Evolutionary conservation across 2,329 filamentous ascomycete species (phyloP).

Genomic region (Sporothrix variecibatus): DNA sequence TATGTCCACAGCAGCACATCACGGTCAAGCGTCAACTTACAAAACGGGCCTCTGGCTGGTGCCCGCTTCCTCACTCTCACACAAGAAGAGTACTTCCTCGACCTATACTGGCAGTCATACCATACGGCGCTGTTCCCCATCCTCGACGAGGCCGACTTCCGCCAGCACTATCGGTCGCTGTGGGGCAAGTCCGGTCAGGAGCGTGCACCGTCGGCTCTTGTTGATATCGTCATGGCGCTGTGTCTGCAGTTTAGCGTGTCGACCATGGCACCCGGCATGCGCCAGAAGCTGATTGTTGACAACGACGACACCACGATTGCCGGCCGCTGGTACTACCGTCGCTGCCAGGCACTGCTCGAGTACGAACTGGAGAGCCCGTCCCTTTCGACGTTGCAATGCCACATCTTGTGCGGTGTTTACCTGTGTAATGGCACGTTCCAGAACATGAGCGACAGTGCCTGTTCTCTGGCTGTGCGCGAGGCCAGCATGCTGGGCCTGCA

Average conservation of each 20-base stretch:
- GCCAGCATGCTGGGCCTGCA: constrained; percentile 46
- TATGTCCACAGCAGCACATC: not conserved
- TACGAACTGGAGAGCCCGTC: constrained; percentile 43
- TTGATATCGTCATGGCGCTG: constrained; percentile 49
- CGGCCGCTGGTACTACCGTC: constrained; percentile 44
- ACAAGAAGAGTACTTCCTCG: constrained; percentile 51
- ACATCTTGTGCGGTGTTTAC: constrained; percentile 43
- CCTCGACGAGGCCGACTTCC: constrained; percentile 48
- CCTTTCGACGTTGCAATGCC: constrained; percentile 44
- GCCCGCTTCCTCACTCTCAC: not conserved
- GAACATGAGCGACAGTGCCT: constrained; percentile 18
- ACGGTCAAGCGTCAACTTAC: not conserved
- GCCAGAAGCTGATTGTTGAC: constrained; percentile 18
- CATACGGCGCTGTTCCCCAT: constrained; percentile 45
- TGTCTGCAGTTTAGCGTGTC: constrained; percentile 47
- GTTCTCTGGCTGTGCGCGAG: constrained; percentile 38
- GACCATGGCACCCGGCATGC: not conserved
- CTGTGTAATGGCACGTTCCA: constrained; percentile 43
- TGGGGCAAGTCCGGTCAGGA: constrained; percentile 29
- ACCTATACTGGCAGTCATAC: constrained; percentile 51
- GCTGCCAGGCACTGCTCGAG: constrained; percentile 42
- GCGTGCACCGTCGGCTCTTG: constrained; percentile 46
- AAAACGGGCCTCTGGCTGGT: not conserved
- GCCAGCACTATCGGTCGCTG: constrained; percentile 43
- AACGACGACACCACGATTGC: constrained; percentile 39